Conservation (phyloP, 306 rosid species). For the Vigna unguiculata region DNA sequence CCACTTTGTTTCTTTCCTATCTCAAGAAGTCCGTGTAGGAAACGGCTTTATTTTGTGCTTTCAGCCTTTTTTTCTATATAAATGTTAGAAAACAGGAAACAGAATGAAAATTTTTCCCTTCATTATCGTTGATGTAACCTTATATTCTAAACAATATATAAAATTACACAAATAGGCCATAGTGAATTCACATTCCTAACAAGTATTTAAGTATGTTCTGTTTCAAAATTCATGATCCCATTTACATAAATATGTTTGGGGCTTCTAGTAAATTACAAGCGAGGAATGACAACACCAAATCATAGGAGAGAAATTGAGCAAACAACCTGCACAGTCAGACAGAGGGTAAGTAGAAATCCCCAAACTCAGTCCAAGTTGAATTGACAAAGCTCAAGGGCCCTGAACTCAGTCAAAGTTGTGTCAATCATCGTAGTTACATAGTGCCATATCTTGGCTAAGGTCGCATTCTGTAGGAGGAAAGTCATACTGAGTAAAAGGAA, state of each 20-base stretch:
- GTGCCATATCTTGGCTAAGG: not conserved
- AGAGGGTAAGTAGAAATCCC: not conserved
- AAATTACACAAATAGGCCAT: too few species aligned
- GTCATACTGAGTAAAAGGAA: not conserved
- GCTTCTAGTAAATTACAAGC: not conserved
- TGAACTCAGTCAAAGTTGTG: not conserved
- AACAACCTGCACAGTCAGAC: not conserved
- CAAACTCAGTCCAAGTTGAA: constrained; percentile 9
- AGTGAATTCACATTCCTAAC: not conserved
- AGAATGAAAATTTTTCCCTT: not conserved
- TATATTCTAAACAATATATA: not conserved
- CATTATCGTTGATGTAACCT: not conserved
- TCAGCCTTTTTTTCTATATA: not conserved
- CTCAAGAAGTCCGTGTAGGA: not conserved
- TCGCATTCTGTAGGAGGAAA: not conserved
- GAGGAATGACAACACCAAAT: not conserved
- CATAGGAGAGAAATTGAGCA: not conserved
- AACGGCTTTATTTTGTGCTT: not conserved
- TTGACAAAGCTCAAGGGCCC: not conserved
- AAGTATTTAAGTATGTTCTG: not conserved
- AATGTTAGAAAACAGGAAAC: not conserved
- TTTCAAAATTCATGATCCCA: not conserved
- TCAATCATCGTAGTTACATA: not conserved
- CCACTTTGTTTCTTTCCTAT: not conserved
- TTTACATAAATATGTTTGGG: not conserved